These are phyloP conservation scores for Mycothermus thermophilus DNA, from an alignment of 495 filamentous ascomycete genomes.

Conservation along the genomic window DNA sequence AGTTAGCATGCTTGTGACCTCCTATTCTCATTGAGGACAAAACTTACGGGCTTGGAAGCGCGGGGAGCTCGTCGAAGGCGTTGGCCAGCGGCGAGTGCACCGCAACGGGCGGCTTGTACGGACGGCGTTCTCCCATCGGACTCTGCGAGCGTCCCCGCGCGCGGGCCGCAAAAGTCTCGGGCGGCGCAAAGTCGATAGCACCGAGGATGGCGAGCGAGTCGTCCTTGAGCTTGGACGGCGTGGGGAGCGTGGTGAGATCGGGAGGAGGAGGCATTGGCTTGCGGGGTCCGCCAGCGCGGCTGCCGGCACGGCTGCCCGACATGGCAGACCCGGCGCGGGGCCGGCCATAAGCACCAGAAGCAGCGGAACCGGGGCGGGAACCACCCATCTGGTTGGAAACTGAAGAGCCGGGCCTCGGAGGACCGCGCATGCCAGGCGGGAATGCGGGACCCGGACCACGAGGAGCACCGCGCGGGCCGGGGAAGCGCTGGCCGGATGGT, in stretches of 20 bases:
- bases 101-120: slow-evolving; percentile 56
- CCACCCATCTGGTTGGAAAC: slow-evolving; percentile 25
- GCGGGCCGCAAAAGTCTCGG: slow-evolving; percentile 50
- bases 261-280: slow-evolving; percentile 60
- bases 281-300: slow-evolving; percentile 20
- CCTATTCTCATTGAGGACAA: slow-evolving; percentile 1
- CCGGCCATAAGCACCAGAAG: slow-evolving; percentile 42
- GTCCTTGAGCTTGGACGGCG: slow-evolving; percentile 73
- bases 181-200: slow-evolving; percentile 80
- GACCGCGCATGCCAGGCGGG: slow-evolving; percentile 22
- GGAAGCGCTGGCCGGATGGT: slow-evolving; percentile 62
- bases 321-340: slow-evolving; percentile 28
- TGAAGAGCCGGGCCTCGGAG: slow-evolving; percentile 31
- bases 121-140: slow-evolving; percentile 57
- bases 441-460: slow-evolving; percentile 18
- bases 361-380: slow-evolving; percentile 50
- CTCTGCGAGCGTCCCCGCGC: slow-evolving; percentile 65
- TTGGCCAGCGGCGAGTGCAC: slow-evolving; percentile 65
- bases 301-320: slow-evolving; percentile 20
- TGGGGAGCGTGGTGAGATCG: slow-evolving; percentile 64
- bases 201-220: slow-evolving; percentile 56
- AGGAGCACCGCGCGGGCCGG: slow-evolving; percentile 23
- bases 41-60: slow-evolving; percentile 85
- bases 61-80: slow-evolving; percentile 72
- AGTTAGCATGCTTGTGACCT: slow-evolving; percentile 5